Evolutionary conservation across 108 stramenopile species (phyloP), one percentile per base, ranked within the genome.

Genomic region (Schizochytrium sp.): DNA sequence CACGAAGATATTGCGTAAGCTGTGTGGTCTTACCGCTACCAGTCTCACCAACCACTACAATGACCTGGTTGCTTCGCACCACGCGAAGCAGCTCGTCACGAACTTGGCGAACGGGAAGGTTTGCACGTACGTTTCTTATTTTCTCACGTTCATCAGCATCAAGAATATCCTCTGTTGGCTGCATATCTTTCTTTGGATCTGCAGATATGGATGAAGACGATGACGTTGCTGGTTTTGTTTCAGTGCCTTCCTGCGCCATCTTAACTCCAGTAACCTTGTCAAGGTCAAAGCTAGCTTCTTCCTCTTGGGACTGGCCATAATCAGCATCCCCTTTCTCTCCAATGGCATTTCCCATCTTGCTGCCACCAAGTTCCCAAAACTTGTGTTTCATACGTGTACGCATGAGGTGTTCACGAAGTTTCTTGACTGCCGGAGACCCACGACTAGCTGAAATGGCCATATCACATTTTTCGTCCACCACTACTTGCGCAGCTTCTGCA

Each of bases 351-450:
- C 98, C 98, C 97, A 98, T 98, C 47, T 95, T 92, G 64, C 94
- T 95, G 8, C 99, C 99, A 50, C 99, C 99, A 55, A 99, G 91
- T 92, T 99, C 98, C 99, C 99, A 99, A 92, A 98, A 99, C 89
- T 97, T 95, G 90, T 98, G 96, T 55, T 98, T 93, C 97, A 98
- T 98, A 56, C 96, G 93, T 56, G 93, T 93, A 91, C 95, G 93
- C 55, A 98, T 97, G 73, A 97, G 96, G 88, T 95, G 94, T 87
- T 96, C 96, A 46, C 98, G 91, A 17, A 97, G 61, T 42, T 89
- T 88, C 45, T 92, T 89, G 88, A 98, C 89, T 3, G 95, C 94
- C 3, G 90, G 95, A 5, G 95, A 96, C 42, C 99, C 99, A 72
- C 97, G 95, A 87, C 97, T 83, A 7, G 97, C 96, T 93, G 95